Evolutionary conservation across 1,139 yeast genomes (phyloP), one percentile per base, ranked within the genome.

Genomic region (Magnusiomyces suaveolens): DNA sequence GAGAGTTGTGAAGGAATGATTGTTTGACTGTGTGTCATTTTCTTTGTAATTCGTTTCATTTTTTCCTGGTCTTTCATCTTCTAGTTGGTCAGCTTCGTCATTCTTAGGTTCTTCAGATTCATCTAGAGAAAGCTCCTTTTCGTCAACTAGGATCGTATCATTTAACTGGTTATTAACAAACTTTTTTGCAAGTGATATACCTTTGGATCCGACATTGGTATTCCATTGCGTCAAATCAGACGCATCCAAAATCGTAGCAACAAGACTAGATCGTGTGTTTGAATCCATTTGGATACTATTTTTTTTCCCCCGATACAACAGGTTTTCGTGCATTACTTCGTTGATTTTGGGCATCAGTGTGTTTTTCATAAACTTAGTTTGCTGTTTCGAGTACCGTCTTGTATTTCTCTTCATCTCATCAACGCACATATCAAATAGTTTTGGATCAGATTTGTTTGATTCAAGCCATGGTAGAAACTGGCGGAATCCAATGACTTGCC

Each of bases 401-500:
- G 99, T 92, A 47, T 87, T 75, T 1, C 80, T 73, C 66, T 92
- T 89, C 97, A 92, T 92, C 33, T 80, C 73, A 18, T 81, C 85
- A 1, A 85, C 72, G 8, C 94, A 82, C 4, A 71, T 69, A 1
- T 64, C 63, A 55, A 82, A 74, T 23, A 51, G 57, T 29, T 38
- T 57, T 14, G 60, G 50, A 25, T 56, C 53, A 1, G 60, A 61
- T 12, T 67, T 65, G 0, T 59, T 56, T 0, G 65, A 64, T 36
- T 70, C 62, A 3, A 92, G 68, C 84, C 89, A 90, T 0, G 96
- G 95, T 43, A 89, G 67, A 65, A 92, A 90, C 67, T 92, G 97
- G 64, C 88, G 87, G 68, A 88, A 92, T 1, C 99, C 99, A 63
- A 92, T 89, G 1, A 88, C 96, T 69, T 92, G 98, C 88, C 89